A percentile compares a stretch with the other conserved stretches of the same genome.
Conservation (phyloP, 352 stramenopile genomes). For the Phytophthora crassamura region DNA sequence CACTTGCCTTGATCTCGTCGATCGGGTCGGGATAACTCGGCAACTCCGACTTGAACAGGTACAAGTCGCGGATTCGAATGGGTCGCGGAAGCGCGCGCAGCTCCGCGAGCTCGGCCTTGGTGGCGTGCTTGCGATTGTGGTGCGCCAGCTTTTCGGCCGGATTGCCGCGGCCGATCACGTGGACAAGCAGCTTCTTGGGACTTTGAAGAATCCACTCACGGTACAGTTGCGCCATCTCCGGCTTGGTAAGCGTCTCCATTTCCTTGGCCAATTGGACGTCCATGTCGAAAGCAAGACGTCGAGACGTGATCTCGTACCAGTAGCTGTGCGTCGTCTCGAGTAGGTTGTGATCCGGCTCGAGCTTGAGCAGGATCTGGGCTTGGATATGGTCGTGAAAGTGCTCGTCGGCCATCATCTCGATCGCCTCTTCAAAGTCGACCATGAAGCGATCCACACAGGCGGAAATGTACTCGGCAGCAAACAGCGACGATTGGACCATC, state of each 20-base stretch:
- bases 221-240: conserved; percentile 67
- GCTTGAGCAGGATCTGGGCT: conserved; percentile 81
- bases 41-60: conserved; percentile 69
- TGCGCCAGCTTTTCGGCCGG: conserved; percentile 42
- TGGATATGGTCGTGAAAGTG: conserved; percentile 84
- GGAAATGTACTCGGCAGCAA: conserved; percentile 68
- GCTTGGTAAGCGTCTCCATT: conserved; percentile 73
- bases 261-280: conserved; percentile 74
- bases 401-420: conserved; percentile 70
- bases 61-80: conserved; percentile 60
- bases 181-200: conserved; percentile 71
- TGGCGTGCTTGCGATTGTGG: conserved; percentile 41
- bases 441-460: conserved; percentile 78
- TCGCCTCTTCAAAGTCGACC: conserved; percentile 77
- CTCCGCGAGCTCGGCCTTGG: conserved; percentile 32
- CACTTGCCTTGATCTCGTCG: conserved; percentile 44
- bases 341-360: conserved; percentile 85
- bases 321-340: conserved; percentile 76
- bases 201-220: conserved; percentile 65
- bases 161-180: conserved; percentile 70
- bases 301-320: conserved; percentile 84
- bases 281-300: conserved; percentile 78
- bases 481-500: conserved; percentile 84
- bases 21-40: conserved; percentile 54
- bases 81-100: conserved; percentile 31